Base-by-base conservation (phyloP, 768 basidiomycete genomes). In the Suillus alpinus region DNA sequence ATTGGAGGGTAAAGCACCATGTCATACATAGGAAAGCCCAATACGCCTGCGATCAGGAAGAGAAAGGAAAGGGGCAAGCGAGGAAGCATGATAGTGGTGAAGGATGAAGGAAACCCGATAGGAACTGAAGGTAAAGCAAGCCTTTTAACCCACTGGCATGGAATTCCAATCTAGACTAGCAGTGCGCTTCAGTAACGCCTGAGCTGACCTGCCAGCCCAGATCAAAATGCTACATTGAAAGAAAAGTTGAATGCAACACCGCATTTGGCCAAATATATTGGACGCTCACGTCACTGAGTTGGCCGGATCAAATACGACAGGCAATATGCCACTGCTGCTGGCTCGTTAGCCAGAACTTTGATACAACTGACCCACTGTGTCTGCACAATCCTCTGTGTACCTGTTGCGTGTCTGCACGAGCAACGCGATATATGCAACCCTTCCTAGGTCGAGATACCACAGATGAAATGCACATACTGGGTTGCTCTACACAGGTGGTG, bases 21-120 rank as follows among this genome's bases (percentile, higher is more conserved):
- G 9, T 47, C 58, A 53, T 60, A 40, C 18, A 66, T 18, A 36
- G 71, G 69, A 0, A 36, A 63, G 16, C 63, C 36, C 47, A 72
- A 16, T 7, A 63, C 36, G 49, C 9, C 2, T 9, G 50, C 18
- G 1, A 40, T 56, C 10, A 65, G 40, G 44, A 43, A 61, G 58
- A 71, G 40, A 12, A 63, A 1, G 7, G 58, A 47, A 50, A 70
- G 34, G 6, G 47, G 8, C 6, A 37, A 20, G 56, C 2, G 29
- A 50, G 59, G 20, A 6, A 63, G 26, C 69, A 71, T 73, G 3
- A n/a, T 59, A 39, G 56, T 3, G 29, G 37, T 53, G 6, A n/a
- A 20, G 26, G 13, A 36, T 23, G 31, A 3, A 51, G 49, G 18
- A 14, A 46, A 26, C n/a, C 1, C 12, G 36, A n/a, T n/a, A n/a